Percentiles rank a stretch among this genome's conserved stretches.
phyloP scores from a whole-genome alignment of 345 rosid species.

The Populus tremula region DNA sequence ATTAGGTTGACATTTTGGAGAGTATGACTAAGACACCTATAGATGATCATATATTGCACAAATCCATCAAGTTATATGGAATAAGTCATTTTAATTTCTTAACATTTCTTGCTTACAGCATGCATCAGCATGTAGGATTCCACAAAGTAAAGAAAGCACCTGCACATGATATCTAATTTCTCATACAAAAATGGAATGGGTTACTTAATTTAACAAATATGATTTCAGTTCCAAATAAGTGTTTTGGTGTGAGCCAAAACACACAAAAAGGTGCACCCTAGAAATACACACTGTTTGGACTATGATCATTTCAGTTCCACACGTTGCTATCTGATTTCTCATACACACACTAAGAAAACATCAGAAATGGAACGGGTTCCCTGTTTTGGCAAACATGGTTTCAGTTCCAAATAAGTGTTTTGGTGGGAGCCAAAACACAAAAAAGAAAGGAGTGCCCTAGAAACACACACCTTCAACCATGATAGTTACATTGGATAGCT shows the following conservation, averaged over 20 bases:
- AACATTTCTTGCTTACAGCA: background rate
- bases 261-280: background rate
- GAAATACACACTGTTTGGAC: background rate
- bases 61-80: background rate
- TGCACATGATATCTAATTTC: background rate
- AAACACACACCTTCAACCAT: background rate
- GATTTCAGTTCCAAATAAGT: background rate
- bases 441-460: background rate
- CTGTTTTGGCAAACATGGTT: background rate
- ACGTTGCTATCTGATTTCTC: background rate
- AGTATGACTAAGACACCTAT: background rate
- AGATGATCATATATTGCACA: background rate
- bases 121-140: background rate
- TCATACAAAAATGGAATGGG: background rate
- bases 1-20: background rate
- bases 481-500: background rate
- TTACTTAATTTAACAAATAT: background rate
- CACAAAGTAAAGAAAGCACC: background rate
- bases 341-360: no score
- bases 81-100: background rate
- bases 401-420: background rate
- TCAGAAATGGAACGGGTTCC: background rate
- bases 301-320: background rate
- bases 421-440: background rate
- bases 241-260: background rate